Conservation (phyloP, 352 stramenopile genomes). For the Peronospora farinosa region DNA sequence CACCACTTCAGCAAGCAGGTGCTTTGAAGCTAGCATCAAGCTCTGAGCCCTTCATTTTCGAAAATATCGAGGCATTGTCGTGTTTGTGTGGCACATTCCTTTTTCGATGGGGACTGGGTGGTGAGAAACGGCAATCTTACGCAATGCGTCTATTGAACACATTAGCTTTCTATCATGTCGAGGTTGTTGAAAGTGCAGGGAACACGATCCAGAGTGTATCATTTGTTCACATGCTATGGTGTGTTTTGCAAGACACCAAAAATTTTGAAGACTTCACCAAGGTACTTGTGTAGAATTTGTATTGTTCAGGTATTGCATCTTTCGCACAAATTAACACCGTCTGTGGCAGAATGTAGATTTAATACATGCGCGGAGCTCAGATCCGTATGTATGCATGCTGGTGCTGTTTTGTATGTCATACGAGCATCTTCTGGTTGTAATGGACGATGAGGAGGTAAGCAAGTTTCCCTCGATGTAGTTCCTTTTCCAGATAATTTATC, state of each 20-base stretch:
- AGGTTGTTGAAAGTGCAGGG: slow-evolving; percentile 12
- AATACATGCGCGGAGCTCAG: slow-evolving; percentile 30
- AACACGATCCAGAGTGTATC: slow-evolving; percentile 17
- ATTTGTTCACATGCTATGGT: slow-evolving; percentile 54
- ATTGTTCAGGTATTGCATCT: background rate
- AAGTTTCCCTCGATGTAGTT: background rate
- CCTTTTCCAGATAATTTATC: background rate
- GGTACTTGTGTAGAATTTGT: slow-evolving; percentile 18
- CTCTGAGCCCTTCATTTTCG: slow-evolving; percentile 36
- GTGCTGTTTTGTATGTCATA: slow-evolving; percentile 55
- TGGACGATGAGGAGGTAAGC: slow-evolving; percentile 66
- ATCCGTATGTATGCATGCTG: slow-evolving; percentile 45
- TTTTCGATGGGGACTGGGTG: slow-evolving; percentile 46
- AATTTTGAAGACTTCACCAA: slow-evolving; percentile 48
- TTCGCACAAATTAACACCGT: slow-evolving; percentile 2
- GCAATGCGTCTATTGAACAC: slow-evolving; percentile 56
- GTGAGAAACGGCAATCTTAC: slow-evolving; percentile 32
- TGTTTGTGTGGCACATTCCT: slow-evolving; percentile 48
- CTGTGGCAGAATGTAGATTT: slow-evolving; percentile 39
- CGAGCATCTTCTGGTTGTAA: slow-evolving; percentile 53
- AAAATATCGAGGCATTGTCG: slow-evolving; percentile 41
- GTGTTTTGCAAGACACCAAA: slow-evolving; percentile 48
- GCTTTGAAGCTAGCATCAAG: slow-evolving; percentile 15
- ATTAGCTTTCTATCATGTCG: slow-evolving; percentile 46
- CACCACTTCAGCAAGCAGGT: slow-evolving; percentile 6